Percentiles rank a stretch among this genome's conserved stretches.
Conservation (phyloP, 352 stramenopile species). For the Aphanomyces stellatus region DNA sequence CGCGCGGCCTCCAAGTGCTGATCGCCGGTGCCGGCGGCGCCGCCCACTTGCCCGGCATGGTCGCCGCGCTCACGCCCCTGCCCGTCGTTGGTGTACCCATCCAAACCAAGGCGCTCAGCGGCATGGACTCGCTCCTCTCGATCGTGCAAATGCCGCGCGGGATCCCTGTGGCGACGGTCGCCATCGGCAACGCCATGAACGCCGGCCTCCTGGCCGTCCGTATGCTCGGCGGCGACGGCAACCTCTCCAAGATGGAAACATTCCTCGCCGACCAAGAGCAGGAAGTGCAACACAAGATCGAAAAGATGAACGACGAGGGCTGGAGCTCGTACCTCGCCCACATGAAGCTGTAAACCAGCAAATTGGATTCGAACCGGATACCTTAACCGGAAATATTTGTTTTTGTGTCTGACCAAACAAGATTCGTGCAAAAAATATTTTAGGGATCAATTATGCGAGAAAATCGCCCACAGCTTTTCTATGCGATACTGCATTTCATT, state of each 20-base stretch:
- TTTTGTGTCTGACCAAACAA: too few relatives aligned
- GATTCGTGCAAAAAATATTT: too few relatives aligned
- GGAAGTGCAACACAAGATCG: constrained; percentile 91
- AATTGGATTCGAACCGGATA: too few relatives aligned
- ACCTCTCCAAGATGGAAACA: constrained; percentile 83
- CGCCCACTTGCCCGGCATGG: constrained; percentile 95
- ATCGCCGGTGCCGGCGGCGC: constrained; percentile 95
- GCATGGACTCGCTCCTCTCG: constrained; percentile 95
- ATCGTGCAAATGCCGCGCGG: constrained; percentile 99
- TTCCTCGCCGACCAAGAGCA: constrained; percentile 90
- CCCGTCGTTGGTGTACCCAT: constrained; percentile 96
- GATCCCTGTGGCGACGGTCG: constrained; percentile 96
- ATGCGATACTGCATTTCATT: too few relatives aligned
- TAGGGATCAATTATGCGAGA: too few relatives aligned
- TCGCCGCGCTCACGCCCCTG: constrained; percentile 76
- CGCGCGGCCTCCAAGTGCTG: constrained; percentile 88
- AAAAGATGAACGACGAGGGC: constrained; percentile 75
- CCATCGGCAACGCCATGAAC: constrained; percentile 97
- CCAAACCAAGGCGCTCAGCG: constrained; percentile 96
- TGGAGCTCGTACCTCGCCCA: constrained; percentile 85
- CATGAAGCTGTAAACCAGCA: not conserved
- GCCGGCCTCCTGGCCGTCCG: constrained; percentile 95
- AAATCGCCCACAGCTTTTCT: too few relatives aligned
- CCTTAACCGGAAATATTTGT: too few relatives aligned
- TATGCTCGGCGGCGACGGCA: constrained; percentile 83